Evolutionary conservation across 352 stramenopile genomes (phyloP).

Genomic region (Pilasporangium apinafurcum): DNA sequence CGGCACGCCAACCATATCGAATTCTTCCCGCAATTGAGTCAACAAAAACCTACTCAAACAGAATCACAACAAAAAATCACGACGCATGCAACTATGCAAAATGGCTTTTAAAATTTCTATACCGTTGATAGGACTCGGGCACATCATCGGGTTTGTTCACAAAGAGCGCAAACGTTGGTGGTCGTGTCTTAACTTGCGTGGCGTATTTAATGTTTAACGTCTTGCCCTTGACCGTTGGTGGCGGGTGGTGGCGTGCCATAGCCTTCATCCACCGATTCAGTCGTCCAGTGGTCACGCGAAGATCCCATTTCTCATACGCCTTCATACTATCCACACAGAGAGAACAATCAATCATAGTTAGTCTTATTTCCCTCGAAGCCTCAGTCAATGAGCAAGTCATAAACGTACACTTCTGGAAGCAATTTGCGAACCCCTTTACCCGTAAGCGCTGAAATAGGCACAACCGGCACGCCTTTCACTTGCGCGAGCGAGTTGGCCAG

Average conservation of each 20-base stretch:
- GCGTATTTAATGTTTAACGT: conserved; percentile 85
- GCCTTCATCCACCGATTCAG: conserved; percentile 82
- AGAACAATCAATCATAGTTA: not conserved
- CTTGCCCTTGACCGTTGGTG: conserved; percentile 79
- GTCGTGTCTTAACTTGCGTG: conserved; percentile 78
- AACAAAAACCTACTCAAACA: conserved; percentile 43
- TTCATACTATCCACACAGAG: conserved; percentile 23
- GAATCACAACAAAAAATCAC: not conserved
- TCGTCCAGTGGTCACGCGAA: conserved; percentile 65
- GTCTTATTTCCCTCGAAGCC: not conserved
- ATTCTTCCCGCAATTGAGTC: conserved; percentile 74
- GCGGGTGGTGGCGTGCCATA: conserved; percentile 78
- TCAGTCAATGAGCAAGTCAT: too few relatives aligned
- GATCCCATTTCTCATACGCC: conserved; percentile 76
- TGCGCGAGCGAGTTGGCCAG: conserved; percentile 67
- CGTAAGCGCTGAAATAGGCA: conserved; percentile 71
- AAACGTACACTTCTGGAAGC: conserved; percentile 58
- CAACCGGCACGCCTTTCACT: conserved; percentile 67
- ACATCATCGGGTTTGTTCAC: conserved; percentile 75
- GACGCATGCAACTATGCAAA: conserved; percentile 1
- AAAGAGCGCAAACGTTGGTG: conserved; percentile 78
- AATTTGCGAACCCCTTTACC: conserved; percentile 76
- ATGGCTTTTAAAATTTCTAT: too few relatives aligned
- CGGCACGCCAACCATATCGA: conserved; percentile 79
- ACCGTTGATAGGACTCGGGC: conserved; percentile 70